Evolutionary conservation across 768 basidiomycete species (phyloP).

Genomic region (Mycena kentingensis): DNA sequence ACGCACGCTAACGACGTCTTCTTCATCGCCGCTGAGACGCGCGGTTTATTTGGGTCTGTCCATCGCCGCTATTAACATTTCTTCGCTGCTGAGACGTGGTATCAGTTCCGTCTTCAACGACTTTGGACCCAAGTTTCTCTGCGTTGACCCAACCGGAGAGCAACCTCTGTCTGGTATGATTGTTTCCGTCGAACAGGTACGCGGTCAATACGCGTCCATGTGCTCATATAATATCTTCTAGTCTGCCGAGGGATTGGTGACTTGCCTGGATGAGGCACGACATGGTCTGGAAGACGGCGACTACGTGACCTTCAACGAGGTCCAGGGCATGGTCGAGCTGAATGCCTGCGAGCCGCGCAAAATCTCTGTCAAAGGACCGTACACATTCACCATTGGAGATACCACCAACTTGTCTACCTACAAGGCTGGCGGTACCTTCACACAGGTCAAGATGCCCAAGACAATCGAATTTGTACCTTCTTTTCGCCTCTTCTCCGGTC

Average conservation of each 20-base stretch:
- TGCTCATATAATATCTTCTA: conserved; percentile 29
- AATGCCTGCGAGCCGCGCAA: conserved; percentile 93
- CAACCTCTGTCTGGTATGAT: conserved; percentile 94
- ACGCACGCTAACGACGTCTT: conserved; percentile 86
- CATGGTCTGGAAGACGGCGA: conserved; percentile 99
- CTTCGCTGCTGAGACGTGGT: conserved; percentile 9
- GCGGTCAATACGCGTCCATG: conserved; percentile 7
- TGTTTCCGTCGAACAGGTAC: conserved; percentile 86
- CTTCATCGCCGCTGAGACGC: conserved; percentile 90
- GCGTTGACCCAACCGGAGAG: conserved; percentile 98
- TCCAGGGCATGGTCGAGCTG: conserved; percentile 91
- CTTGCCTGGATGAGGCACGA: conserved; percentile 94
- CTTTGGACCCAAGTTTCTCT: conserved; percentile 92
- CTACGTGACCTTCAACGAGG: conserved; percentile 94
- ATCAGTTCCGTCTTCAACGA: conserved; percentile 91
- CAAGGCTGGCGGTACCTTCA: conserved; percentile 89
- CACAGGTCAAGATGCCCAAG: conserved; percentile 99
- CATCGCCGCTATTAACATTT: neutral
- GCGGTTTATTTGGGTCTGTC: conserved; percentile 89
- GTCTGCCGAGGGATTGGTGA: conserved; percentile 90
- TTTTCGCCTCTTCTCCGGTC: neutral
- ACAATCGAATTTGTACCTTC: conserved; percentile 85
- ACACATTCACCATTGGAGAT: conserved; percentile 95
- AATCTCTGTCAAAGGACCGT: conserved; percentile 92
- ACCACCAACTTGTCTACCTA: conserved; percentile 79